Conservation (phyloP, 768 basidiomycete species). For the Collybiopsis confluens region DNA sequence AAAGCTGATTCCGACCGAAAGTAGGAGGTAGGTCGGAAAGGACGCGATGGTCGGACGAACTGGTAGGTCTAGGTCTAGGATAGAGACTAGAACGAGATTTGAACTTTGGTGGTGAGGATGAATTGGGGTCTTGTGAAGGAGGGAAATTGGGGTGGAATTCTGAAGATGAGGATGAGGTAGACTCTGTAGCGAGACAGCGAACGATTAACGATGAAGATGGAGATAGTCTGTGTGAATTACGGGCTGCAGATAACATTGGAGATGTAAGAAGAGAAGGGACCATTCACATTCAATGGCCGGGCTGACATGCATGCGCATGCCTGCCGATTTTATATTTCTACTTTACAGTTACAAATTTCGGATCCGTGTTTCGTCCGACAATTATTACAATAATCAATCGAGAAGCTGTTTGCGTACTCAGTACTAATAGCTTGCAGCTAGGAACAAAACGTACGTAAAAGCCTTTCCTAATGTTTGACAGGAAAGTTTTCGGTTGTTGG, state of each 20-base stretch:
- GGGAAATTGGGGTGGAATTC: conserved; percentile 29
- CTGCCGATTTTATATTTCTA: too few relatives aligned
- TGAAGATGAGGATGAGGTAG: conserved; percentile 24
- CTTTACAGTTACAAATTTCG: too few relatives aligned
- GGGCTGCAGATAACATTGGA: neutral
- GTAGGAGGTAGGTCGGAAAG: conserved; percentile 60
- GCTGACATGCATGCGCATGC: too few relatives aligned
- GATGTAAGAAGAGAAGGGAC: neutral
- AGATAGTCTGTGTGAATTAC: conserved; percentile 6
- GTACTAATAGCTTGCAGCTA: too few relatives aligned
- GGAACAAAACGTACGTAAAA: neutral
- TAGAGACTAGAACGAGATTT: conserved; percentile 37
- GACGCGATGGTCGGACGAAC: conserved; percentile 27
- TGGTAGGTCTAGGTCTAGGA: conserved; percentile 43
- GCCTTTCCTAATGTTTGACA: neutral
- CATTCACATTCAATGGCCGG: neutral
- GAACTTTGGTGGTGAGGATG: conserved; percentile 14
- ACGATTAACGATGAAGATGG: conserved; percentile 11
- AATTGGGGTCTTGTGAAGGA: conserved; percentile 21
- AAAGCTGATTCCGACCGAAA: conserved; percentile 79
- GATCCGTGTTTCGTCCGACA: too few relatives aligned
- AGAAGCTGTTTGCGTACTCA: too few relatives aligned
- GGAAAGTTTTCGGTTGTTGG: neutral
- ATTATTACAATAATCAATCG: too few relatives aligned
- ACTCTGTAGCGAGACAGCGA: conserved; percentile 43